Conservation (phyloP, 345 rosid genomes). For the Xanthoceras sorbifolium region DNA sequence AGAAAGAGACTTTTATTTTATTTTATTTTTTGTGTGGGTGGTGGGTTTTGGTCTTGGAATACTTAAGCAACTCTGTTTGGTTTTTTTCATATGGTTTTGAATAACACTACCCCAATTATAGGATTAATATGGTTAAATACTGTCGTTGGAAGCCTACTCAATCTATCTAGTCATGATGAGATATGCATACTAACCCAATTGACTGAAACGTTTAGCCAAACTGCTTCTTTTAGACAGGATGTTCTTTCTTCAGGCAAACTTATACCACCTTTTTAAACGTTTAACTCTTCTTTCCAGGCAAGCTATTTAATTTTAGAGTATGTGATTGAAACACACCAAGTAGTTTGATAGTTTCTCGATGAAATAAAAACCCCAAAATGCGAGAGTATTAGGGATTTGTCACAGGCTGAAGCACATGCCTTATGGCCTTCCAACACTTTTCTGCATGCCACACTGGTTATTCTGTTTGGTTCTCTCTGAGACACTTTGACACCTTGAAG, state of each 20-base stretch:
- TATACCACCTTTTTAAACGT: neutral
- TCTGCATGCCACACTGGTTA: neutral
- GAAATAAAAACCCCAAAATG: neutral
- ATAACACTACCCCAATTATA: neutral
- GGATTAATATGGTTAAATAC: neutral
- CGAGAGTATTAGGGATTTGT: neutral
- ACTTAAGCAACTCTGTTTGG: neutral
- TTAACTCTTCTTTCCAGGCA: neutral
- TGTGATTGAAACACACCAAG: neutral
- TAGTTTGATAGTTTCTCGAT: neutral
- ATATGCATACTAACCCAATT: slow-evolving; percentile 1
- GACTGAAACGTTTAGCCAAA: neutral
- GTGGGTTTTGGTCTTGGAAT: neutral
- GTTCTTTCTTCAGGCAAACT: neutral
- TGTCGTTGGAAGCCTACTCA: neutral
- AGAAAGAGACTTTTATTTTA: no score
- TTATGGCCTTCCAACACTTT: neutral
- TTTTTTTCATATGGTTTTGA: neutral
- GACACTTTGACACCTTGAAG: neutral
- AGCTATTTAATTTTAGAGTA: neutral
- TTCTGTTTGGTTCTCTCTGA: neutral
- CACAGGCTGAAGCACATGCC: neutral
- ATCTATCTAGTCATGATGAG: neutral
- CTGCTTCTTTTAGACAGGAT: neutral
- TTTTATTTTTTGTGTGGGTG: neutral